Base-by-base conservation (phyloP, 768 basidiomycete species). In the Suillus discolor region DNA sequence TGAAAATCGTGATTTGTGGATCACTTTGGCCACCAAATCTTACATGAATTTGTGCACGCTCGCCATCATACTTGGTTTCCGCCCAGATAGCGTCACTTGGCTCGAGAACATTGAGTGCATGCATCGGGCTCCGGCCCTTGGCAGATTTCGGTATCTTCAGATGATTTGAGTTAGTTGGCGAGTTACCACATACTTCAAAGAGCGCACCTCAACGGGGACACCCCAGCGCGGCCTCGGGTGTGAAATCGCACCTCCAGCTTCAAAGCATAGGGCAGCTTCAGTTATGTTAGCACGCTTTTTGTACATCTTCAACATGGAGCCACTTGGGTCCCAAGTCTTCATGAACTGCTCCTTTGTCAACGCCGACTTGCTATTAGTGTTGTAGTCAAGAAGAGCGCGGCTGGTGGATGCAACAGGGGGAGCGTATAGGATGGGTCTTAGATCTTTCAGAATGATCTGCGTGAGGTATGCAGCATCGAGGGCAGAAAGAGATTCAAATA, bases 51-150 rank as follows among this genome's bases (percentile, higher is more conserved):
- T 98, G 96, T 63, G 94, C 90, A n/a, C 96, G 84, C 76, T 97
- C 95, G 12, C 96, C 96, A 65, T 97, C 96, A 74, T 96, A 96
- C 75, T 98, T 98, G 0, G 89, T 95, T 78, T 98, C 96, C 2
- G 90, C 92, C 87, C 91, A 96, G 11, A 95, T 80, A 53, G 63
- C 61, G 31, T 66, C 65, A 15, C 69, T 65, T 9, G 64, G 67
- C 20, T 74, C 69, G 16, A 78, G 66, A 34, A 73, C 76, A 13
- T 82, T 78, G 55, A 92, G 75, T 20, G 87, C 89, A 60, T 91
- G 83, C 13, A 77, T 68, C 53, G 87, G 85, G 4, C 86, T 81
- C 61, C 84, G 81, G 3, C 90, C 94, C 72, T 96, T 96, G 39
- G 82, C 79, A 28, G 92, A 92, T 77, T 94, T 96, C 0, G 96